phyloP scores from a whole-genome alignment of 306 rosid species.

The Fagus sylvatica region DNA sequence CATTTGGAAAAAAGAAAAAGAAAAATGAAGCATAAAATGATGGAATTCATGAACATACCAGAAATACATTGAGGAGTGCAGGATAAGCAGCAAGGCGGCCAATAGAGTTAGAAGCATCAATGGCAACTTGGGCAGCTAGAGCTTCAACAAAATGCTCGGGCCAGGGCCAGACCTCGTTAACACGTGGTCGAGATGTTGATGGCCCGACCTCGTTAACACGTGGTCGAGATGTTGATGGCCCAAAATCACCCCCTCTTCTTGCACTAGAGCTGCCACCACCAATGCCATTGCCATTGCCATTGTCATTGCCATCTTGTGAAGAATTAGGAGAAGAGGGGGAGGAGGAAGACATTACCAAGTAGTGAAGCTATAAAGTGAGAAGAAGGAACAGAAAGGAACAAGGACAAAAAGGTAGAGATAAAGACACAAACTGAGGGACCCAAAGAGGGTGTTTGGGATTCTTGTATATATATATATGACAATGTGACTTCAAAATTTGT shows the following conservation, averaged over 20 bases:
- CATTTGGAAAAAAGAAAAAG: neutral
- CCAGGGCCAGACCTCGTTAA: constrained; percentile 68
- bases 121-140: constrained; percentile 70
- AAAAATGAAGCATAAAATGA: neutral
- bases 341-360: constrained; percentile 54
- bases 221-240: constrained; percentile 76
- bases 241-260: constrained; percentile 35
- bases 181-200: constrained; percentile 75
- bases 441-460: constrained; percentile 49
- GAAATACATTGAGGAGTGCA: constrained; percentile 71
- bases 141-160: constrained; percentile 70
- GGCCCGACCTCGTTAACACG: constrained; percentile 65
- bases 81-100: constrained; percentile 71
- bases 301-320: constrained; percentile 12
- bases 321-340: constrained; percentile 43
- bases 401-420: constrained; percentile 86
- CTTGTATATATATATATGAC: constrained; percentile 1
- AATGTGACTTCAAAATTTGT: no score
- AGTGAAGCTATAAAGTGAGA: constrained; percentile 19
- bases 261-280: constrained; percentile 42
- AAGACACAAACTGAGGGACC: constrained; percentile 95
- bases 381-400: constrained; percentile 43
- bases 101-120: constrained; percentile 49
- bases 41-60: constrained; percentile 41
- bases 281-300: neutral